These are phyloP conservation scores for Penicillium alfredii DNA, from an alignment of 495 filamentous ascomycete genomes.

Conservation along the genomic window DNA sequence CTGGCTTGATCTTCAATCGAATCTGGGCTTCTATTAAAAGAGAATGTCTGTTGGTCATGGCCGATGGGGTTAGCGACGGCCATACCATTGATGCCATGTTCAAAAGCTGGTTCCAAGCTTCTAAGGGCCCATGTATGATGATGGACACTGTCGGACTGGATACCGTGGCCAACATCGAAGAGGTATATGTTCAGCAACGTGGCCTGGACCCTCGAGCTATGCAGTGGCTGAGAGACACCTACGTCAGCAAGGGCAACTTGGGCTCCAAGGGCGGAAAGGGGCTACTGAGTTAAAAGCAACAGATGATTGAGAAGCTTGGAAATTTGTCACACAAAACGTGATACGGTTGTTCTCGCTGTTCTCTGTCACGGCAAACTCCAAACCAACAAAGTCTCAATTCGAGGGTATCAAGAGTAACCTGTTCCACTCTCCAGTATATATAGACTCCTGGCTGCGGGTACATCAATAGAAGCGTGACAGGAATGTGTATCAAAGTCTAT, in stretches of 20 bases:
- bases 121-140: constrained; percentile 40
- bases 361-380: too few relatives aligned
- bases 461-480: too few relatives aligned
- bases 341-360: too few relatives aligned
- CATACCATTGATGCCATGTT: constrained; percentile 41
- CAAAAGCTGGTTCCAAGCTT: constrained; percentile 39
- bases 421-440: too few relatives aligned
- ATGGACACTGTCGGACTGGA: constrained; percentile 48
- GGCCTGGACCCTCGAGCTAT: constrained; percentile 6
- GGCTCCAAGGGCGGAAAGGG: constrained; percentile 33
- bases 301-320: neutral
- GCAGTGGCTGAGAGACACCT: constrained; percentile 35
- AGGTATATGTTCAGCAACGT: constrained; percentile 27
- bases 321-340: too few relatives aligned
- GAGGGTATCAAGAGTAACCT: too few relatives aligned
- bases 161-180: constrained; percentile 35
- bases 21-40: constrained; percentile 49
- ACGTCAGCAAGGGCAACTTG: constrained; percentile 33
- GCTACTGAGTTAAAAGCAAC: constrained; percentile 8
- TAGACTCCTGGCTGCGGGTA: too few relatives aligned
- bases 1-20: constrained; percentile 46
- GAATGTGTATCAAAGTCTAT: too few relatives aligned
- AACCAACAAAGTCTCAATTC: too few relatives aligned
- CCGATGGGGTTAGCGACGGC: constrained; percentile 38
- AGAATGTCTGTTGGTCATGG: constrained; percentile 38